phyloP scores from a whole-genome alignment of 371 early-diverging fungal genomes.

The Mucor circinelloides region DNA sequence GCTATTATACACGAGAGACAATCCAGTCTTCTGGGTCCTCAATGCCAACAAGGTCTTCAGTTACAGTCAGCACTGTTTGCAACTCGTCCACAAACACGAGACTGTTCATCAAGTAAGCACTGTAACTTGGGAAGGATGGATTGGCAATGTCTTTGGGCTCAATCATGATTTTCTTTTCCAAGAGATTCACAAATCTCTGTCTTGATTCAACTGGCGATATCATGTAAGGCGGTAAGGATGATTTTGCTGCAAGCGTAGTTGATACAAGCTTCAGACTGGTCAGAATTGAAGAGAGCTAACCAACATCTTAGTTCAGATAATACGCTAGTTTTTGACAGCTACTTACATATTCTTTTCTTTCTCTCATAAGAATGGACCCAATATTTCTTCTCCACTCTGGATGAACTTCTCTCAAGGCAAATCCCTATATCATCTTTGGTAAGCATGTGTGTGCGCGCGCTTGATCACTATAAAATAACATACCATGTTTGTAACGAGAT shows the following conservation, averaged over 20 bases:
- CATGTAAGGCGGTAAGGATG: conserved; percentile 46
- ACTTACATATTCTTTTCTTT: conserved; percentile 47
- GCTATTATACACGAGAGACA: conserved; percentile 15
- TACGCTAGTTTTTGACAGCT: neutral
- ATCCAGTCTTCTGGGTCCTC: conserved; percentile 48
- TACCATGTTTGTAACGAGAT: conserved; percentile 43
- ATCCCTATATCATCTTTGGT: conserved; percentile 12
- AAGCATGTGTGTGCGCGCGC: no score
- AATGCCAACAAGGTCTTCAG: conserved; percentile 39
- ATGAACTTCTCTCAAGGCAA: conserved; percentile 11
- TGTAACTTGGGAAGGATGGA: conserved; percentile 33
- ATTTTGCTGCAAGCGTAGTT: conserved; percentile 39
- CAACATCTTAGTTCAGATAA: neutral
- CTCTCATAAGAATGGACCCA: conserved; percentile 25
- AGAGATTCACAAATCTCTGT: conserved; percentile 18
- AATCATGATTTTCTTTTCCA: conserved; percentile 31
- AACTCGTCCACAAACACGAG: conserved; percentile 40
- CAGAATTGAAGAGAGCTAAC: conserved; percentile 43
- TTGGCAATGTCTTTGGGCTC: conserved; percentile 27
- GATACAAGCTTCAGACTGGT: conserved; percentile 46
- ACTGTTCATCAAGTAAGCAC: conserved; percentile 40
- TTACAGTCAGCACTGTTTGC: conserved; percentile 25
- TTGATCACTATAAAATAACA: neutral
- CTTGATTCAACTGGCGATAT: conserved; percentile 35
- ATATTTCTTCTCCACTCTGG: conserved; percentile 29